These are phyloP conservation scores for Larix kaempferi DNA, from an alignment of 75 land plant genomes.

Conservation along the genomic window DNA sequence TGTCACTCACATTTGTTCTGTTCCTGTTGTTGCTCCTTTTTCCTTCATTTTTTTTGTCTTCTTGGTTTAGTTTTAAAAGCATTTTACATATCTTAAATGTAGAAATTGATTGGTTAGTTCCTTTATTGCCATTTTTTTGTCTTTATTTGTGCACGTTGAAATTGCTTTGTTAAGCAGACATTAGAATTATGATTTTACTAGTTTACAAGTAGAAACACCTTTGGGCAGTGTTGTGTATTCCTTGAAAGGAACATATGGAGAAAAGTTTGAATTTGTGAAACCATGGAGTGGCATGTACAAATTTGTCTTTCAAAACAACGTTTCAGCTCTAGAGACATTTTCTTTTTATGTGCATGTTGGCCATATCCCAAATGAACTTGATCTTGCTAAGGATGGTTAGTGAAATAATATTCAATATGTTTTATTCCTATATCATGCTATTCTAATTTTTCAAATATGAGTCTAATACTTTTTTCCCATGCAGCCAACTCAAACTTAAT, in stretches of 20 bases:
- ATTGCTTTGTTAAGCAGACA: background rate
- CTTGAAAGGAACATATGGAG: constrained; percentile 63
- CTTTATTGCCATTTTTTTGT: background rate
- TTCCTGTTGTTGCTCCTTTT: background rate
- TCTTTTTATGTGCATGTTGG: constrained; percentile 93
- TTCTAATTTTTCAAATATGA: background rate
- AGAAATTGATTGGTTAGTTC: background rate
- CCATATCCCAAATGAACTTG: constrained; percentile 83
- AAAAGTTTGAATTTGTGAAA: constrained; percentile 85
- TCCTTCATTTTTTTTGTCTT: background rate
- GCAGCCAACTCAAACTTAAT: background rate
- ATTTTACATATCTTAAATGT: background rate
- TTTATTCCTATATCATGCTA: background rate
- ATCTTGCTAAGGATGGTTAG: constrained; percentile 93
- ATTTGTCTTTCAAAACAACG: constrained; percentile 82
- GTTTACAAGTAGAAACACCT: constrained; percentile 77
- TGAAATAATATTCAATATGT: background rate
- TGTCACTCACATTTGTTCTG: background rate
- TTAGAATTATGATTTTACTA: constrained; percentile 4
- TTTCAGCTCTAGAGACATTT: constrained; percentile 74
- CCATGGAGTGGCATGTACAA: constrained; percentile 86
- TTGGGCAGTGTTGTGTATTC: constrained; percentile 41
- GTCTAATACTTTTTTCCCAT: background rate
- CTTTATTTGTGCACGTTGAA: background rate
- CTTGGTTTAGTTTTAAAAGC: background rate